These are phyloP conservation scores for Tagetes patula DNA, from an alignment of 129 eudicot genomes.

Conservation along the genomic window DNA sequence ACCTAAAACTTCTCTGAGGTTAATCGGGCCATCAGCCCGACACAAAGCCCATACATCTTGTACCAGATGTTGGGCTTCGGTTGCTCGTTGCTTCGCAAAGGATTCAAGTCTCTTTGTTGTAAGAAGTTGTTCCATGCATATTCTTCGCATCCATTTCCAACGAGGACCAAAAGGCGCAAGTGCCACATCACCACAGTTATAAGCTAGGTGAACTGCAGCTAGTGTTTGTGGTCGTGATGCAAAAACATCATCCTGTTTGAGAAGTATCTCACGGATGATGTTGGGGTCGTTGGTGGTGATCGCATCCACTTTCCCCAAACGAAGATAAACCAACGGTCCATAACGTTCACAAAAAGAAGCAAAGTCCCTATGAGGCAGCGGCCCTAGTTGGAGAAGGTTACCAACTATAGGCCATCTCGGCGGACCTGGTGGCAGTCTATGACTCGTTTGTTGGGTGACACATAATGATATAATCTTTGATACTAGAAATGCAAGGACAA, in stretches of 20 bases:
- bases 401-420: slow-evolving; percentile 82
- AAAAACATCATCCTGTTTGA: slow-evolving; percentile 81
- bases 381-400: slow-evolving; percentile 79
- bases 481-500: slow-evolving; percentile 32
- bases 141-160: slow-evolving; percentile 93
- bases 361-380: slow-evolving; percentile 77
- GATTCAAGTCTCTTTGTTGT: slow-evolving; percentile 86
- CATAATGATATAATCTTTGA: slow-evolving; percentile 24
- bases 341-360: slow-evolving; percentile 71
- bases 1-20: slow-evolving; percentile 80
- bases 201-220: slow-evolving; percentile 77
- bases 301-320: slow-evolving; percentile 72
- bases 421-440: slow-evolving; percentile 82
- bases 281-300: slow-evolving; percentile 93
- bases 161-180: slow-evolving; percentile 87
- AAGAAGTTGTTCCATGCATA: slow-evolving; percentile 85
- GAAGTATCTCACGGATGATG: slow-evolving; percentile 76
- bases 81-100: slow-evolving; percentile 61
- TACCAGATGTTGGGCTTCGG: slow-evolving; percentile 81
- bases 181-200: slow-evolving; percentile 89
- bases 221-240: slow-evolving; percentile 89
- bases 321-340: slow-evolving; percentile 82
- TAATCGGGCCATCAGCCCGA: slow-evolving; percentile 38
- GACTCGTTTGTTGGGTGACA: neutral
- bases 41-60: slow-evolving; percentile 65